phyloP scores from a whole-genome alignment of 164 flowering plant genomes.

The Stephania yunnanensis region DNA sequence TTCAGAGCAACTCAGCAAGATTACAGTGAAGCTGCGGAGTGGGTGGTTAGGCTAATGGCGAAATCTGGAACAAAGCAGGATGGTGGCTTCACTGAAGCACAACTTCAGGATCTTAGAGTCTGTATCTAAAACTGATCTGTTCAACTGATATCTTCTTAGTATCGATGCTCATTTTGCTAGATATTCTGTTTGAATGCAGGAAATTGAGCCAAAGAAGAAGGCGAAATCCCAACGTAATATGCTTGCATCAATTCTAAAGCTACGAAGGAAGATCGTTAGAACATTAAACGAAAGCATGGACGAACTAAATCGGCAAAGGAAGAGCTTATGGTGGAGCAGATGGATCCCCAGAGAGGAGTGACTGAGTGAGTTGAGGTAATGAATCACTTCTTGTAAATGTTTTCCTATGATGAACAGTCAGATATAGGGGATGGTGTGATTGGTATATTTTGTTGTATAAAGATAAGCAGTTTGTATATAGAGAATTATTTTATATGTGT shows the following conservation, averaged over 20 bases:
- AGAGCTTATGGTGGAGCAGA: constrained; percentile 98
- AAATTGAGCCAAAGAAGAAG: constrained; percentile 62
- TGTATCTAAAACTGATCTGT: constrained; percentile 19
- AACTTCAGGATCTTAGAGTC: constrained; percentile 77
- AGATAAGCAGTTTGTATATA: not conserved
- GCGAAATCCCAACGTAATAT: constrained; percentile 61
- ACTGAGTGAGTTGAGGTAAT: constrained; percentile 37
- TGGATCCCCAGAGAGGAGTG: constrained; percentile 93
- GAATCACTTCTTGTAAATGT: not conserved
- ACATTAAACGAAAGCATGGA: constrained; percentile 80
- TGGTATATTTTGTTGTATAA: not conserved
- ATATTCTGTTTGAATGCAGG: constrained; percentile 35
- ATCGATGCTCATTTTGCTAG: not conserved
- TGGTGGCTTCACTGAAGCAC: constrained; percentile 96
- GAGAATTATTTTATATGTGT: not conserved
- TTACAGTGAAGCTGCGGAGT: constrained; percentile 72
- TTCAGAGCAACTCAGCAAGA: constrained; percentile 89
- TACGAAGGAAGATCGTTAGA: constrained; percentile 64
- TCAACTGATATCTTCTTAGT: not conserved
- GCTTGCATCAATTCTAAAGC: constrained; percentile 66
- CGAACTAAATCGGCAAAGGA: constrained; percentile 56
- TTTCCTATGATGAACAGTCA: not conserved
- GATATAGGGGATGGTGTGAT: not conserved
- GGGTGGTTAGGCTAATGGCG: constrained; percentile 81
- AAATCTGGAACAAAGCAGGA: constrained; percentile 82